Conservation (phyloP, 139 green algal genomes). For the Edaphochlamys debaryana region DNA sequence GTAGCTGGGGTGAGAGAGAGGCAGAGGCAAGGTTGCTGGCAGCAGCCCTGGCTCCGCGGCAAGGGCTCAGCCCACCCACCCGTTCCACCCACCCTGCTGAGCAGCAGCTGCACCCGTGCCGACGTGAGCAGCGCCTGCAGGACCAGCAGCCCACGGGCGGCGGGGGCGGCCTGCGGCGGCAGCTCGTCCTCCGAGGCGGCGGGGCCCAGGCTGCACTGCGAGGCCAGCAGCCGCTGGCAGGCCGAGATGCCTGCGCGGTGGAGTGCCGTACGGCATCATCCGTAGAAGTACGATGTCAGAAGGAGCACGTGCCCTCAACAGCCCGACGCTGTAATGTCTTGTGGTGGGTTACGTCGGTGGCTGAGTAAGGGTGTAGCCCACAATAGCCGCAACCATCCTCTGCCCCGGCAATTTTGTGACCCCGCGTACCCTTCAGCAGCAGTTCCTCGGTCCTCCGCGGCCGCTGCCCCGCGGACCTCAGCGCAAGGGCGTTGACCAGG, state of each 20-base stretch:
- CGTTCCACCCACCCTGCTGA: background rate
- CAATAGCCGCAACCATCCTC: too few species aligned
- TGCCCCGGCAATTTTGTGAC: background rate
- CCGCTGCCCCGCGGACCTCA: background rate
- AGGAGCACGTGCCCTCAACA: too few species aligned
- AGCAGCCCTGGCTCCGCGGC: too few species aligned
- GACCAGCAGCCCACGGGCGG: background rate
- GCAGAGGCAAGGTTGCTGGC: too few species aligned
- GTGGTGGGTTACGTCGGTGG: too few species aligned
- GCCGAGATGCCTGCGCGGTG: background rate
- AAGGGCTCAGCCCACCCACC: too few species aligned
- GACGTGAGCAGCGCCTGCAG: slow-evolving; percentile 34
- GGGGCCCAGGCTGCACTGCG: background rate
- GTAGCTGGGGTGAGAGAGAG: background rate
- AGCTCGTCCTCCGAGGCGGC: slow-evolving; percentile 19
- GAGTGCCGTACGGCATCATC: too few species aligned
- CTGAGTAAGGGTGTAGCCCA: too few species aligned
- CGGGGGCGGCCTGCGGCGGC: background rate
- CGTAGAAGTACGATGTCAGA: too few species aligned
- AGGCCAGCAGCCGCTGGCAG: background rate
- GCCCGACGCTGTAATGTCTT: too few species aligned
- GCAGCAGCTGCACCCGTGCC: background rate
- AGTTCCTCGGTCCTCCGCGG: background rate
- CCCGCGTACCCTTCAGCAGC: background rate
- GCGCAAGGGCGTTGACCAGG: slow-evolving; percentile 7